Percentiles rank a stretch among this genome's conserved stretches.
phyloP scores from a whole-genome alignment of 1,284 basidiomycete species.

The Rhizopogon parksii region DNA sequence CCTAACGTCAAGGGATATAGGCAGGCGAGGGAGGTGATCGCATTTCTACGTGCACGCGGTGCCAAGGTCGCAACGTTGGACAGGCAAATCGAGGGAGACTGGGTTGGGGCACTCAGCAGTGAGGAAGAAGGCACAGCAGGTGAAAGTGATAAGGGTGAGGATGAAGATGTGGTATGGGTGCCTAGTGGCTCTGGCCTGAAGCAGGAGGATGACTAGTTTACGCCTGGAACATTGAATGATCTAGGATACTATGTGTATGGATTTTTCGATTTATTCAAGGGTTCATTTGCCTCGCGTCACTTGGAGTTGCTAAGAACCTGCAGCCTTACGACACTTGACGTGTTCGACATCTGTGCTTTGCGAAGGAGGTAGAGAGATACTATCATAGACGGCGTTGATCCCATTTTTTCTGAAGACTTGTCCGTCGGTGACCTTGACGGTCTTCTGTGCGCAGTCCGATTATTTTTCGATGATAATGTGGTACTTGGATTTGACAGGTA shows the following conservation, averaged over 20 bases:
- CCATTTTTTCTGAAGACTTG: too few relatives aligned
- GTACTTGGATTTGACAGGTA: neutral
- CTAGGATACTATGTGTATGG: slow-evolving; percentile 3
- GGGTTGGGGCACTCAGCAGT: slow-evolving; percentile 52
- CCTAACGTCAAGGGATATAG: slow-evolving; percentile 45
- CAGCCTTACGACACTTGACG: neutral
- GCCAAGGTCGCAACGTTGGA: slow-evolving; percentile 55
- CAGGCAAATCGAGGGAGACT: slow-evolving; percentile 45
- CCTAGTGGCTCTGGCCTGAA: slow-evolving; percentile 16
- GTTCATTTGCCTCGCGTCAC: neutral
- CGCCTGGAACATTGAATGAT: neutral
- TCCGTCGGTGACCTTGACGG: too few relatives aligned
- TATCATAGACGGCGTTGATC: neutral
- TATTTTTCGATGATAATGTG: too few relatives aligned
- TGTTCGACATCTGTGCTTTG: neutral
- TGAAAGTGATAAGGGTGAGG: slow-evolving; percentile 29
- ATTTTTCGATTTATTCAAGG: neutral
- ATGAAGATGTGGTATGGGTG: slow-evolving; percentile 33
- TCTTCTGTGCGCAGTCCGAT: too few relatives aligned
- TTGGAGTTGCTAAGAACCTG: neutral
- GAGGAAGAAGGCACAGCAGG: slow-evolving; percentile 49
- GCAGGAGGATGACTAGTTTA: slow-evolving; percentile 9
- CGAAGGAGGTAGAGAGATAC: neutral
- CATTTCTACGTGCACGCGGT: slow-evolving; percentile 55
- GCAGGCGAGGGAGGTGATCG: slow-evolving; percentile 52